Percentiles rank a stretch among this genome's conserved stretches.
These are phyloP conservation scores for Babesia caballi DNA, from an alignment of 169 alveolate genomes.

Conservation along the genomic window DNA sequence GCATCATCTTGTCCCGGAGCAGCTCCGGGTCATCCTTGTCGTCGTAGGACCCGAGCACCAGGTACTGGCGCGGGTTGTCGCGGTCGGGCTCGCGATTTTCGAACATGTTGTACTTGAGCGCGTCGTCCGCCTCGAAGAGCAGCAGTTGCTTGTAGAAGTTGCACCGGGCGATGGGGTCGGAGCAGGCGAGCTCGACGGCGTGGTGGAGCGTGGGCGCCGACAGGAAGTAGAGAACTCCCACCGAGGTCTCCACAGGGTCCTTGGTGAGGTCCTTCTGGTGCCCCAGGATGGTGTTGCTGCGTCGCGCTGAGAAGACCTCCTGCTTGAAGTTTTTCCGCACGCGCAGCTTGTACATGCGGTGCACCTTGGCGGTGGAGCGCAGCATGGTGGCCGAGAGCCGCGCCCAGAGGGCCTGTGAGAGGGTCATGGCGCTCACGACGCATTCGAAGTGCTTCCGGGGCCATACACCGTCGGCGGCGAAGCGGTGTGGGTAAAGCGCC, in stretches of 20 bases:
- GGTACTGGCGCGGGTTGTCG: slow-evolving; percentile 50
- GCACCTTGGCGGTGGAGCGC: slow-evolving; percentile 54
- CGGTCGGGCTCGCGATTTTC: slow-evolving; percentile 19
- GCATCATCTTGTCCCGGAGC: slow-evolving; percentile 47
- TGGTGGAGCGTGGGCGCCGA: slow-evolving; percentile 67
- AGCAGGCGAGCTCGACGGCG: slow-evolving; percentile 47
- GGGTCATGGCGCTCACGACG: slow-evolving; percentile 30
- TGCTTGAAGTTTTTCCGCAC: slow-evolving; percentile 38
- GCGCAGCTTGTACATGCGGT: slow-evolving; percentile 37
- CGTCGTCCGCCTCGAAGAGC: slow-evolving; percentile 59
- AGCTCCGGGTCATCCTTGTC: neutral
- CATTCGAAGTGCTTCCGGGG: slow-evolving; percentile 52
- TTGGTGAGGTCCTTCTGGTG: neutral
- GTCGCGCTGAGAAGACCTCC: slow-evolving; percentile 38
- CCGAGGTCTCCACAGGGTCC: slow-evolving; percentile 47
- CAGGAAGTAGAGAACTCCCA: slow-evolving; percentile 50
- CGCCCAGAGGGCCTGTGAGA: slow-evolving; percentile 63
- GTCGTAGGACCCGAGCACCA: slow-evolving; percentile 41
- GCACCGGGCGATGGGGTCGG: slow-evolving; percentile 64
- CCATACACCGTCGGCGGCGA: slow-evolving; percentile 58
- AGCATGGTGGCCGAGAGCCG: slow-evolving; percentile 61
- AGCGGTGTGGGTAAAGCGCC: slow-evolving; percentile 12
- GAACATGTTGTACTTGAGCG: slow-evolving; percentile 23
- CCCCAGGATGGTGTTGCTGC: slow-evolving; percentile 3
- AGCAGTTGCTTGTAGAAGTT: slow-evolving; percentile 46